These are phyloP conservation scores for Paecilomyces sp. DNA, from an alignment of 2,329 filamentous ascomycete genomes.

Conservation along the genomic window DNA sequence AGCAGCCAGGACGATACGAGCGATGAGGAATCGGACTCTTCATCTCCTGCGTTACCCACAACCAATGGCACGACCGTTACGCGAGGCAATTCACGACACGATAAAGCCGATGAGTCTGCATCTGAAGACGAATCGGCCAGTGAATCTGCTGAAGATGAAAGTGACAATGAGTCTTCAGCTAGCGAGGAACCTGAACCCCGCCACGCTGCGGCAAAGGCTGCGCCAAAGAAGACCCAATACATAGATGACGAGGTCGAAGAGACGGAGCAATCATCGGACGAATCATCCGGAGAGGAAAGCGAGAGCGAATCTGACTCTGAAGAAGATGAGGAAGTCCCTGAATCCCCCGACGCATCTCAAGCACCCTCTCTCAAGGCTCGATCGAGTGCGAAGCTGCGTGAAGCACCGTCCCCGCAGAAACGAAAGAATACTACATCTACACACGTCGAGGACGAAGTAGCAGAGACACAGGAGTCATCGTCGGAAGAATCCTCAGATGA, in stretches of 20 bases:
- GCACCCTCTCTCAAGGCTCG: not conserved
- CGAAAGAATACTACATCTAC: not conserved
- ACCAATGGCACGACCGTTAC: not conserved
- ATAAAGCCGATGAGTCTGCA: not conserved
- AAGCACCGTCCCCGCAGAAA: not conserved
- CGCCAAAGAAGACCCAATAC: not conserved
- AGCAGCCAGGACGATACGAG: not conserved
- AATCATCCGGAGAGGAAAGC: conserved; percentile 1
- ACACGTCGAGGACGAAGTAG: not conserved
- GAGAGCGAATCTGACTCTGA: conserved; percentile 5
- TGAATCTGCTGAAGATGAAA: not conserved
- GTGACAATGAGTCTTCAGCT: not conserved
- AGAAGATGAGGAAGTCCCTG: not conserved
- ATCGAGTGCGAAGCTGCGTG: not conserved
- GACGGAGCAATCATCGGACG: not conserved
- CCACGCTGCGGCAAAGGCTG: not conserved
- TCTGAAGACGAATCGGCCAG: not conserved
- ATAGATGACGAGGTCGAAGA: not conserved
- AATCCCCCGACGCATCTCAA: not conserved
- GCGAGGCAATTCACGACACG: not conserved
- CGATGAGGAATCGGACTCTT: not conserved
- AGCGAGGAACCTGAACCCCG: not conserved
- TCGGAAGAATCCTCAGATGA: not conserved
- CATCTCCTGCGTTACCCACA: not conserved
- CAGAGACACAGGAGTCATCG: not conserved